Evolutionary conservation across 139 green algal species (phyloP).

Genomic region (Chlamydomonas sp.): DNA sequence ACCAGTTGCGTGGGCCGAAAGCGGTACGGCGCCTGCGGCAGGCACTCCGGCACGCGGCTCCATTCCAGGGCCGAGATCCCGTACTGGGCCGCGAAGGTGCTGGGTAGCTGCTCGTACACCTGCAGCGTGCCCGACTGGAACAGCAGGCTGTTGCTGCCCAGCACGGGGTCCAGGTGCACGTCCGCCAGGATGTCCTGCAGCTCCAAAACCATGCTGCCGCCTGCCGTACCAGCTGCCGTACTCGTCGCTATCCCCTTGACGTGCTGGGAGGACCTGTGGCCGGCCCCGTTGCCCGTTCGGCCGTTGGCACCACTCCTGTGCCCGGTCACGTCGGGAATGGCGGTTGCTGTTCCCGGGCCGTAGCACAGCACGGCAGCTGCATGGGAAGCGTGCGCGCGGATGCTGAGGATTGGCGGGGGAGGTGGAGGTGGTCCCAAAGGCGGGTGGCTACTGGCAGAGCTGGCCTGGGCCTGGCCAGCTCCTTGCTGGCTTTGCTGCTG

Average conservation of each 20-base stretch:
- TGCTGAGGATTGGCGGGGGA: conserved; percentile 3
- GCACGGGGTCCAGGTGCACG: neutral
- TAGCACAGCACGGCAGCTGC: conserved; percentile 22
- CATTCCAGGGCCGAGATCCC: conserved; percentile 15
- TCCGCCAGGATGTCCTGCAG: conserved; percentile 19
- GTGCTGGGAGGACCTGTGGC: too few relatives aligned
- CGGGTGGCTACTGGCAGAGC: neutral
- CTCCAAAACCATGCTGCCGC: conserved; percentile 34
- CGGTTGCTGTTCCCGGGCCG: neutral
- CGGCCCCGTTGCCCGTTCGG: too few relatives aligned
- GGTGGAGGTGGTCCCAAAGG: neutral
- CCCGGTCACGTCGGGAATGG: neutral
- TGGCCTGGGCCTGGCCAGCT: neutral
- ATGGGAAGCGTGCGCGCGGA: neutral
- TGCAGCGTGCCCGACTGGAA: conserved; percentile 21
- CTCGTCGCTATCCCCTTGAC: too few relatives aligned
- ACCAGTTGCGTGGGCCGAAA: conserved; percentile 17
- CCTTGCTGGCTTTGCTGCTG: neutral
- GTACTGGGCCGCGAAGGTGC: neutral
- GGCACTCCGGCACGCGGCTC: conserved; percentile 16
- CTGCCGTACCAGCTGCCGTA: neutral
- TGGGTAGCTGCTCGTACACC: conserved; percentile 28
- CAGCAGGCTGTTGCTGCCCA: conserved; percentile 12
- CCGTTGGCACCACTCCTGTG: too few relatives aligned
- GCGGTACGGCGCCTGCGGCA: conserved; percentile 32